Percentiles rank a stretch among this genome's conserved stretches.
Evolutionary conservation across 2,329 filamentous ascomycete genomes (phyloP).

Genomic region (Emericellopsis atlantica): DNA sequence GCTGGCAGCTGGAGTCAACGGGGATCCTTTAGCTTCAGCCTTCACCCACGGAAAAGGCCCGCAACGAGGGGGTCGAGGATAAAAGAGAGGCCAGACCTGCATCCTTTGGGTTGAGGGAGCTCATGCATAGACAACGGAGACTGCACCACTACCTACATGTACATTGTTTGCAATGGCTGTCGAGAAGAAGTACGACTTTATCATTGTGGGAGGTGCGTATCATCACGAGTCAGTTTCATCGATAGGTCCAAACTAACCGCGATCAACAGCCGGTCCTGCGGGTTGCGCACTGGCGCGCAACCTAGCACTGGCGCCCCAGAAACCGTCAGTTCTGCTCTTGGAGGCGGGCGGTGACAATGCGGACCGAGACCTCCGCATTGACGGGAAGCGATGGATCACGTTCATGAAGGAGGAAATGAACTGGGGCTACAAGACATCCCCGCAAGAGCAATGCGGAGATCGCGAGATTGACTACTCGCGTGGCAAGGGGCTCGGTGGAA

Average conservation of each 20-base stretch:
- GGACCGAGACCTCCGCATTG: slow-evolving; percentile 30
- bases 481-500: slow-evolving; percentile 37
- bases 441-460: slow-evolving; percentile 27
- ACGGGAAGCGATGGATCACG: slow-evolving; percentile 42
- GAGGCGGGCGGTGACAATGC: slow-evolving; percentile 44
- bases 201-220: slow-evolving; percentile 19
- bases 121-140: too few relatives aligned
- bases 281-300: slow-evolving; percentile 41
- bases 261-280: slow-evolving; percentile 40
- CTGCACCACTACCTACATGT: too few relatives aligned
- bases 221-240: background rate
- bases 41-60: too few relatives aligned
- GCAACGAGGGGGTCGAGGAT: too few relatives aligned
- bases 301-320: slow-evolving; percentile 30
- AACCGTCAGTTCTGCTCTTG: slow-evolving; percentile 43
- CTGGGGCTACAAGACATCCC: slow-evolving; percentile 36
- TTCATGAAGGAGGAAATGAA: slow-evolving; percentile 35
- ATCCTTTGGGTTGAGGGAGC: too few relatives aligned
- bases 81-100: too few relatives aligned
- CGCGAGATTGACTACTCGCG: slow-evolving; percentile 35
- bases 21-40: too few relatives aligned
- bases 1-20: too few relatives aligned
- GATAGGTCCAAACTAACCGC: slow-evolving; percentile 3
- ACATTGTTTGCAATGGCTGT: too few relatives aligned
- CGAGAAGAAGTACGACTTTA: slow-evolving; percentile 13